Evolutionary conservation across 768 basidiomycete species (phyloP).

Genomic region (Termitomyces sp.): DNA sequence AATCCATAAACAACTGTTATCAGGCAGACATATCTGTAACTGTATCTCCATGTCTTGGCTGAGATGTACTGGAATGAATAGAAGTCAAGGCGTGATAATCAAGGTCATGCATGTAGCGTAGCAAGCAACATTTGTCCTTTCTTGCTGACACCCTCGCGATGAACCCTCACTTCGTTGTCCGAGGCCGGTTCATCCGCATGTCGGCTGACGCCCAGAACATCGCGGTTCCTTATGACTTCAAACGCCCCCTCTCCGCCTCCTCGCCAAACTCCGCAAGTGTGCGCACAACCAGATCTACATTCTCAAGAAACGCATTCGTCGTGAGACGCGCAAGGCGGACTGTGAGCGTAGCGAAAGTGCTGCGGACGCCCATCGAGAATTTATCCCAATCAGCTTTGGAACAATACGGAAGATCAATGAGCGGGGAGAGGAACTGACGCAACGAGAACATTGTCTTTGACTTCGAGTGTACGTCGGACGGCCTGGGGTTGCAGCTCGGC

Average conservation of each 20-base stretch:
- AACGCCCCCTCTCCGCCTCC: slow-evolving; percentile 37
- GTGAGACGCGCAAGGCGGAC: slow-evolving; percentile 81
- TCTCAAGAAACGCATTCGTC: slow-evolving; percentile 84
- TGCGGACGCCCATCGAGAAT: slow-evolving; percentile 19
- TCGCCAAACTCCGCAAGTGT: slow-evolving; percentile 79
- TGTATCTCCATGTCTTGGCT: too few relatives aligned
- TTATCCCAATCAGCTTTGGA: too few relatives aligned
- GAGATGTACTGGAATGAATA: too few relatives aligned
- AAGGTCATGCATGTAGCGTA: too few relatives aligned
- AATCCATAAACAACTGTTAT: neutral
- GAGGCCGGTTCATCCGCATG: too few relatives aligned
- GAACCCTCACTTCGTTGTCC: too few relatives aligned
- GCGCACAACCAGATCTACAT: slow-evolving; percentile 77
- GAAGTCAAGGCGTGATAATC: too few relatives aligned
- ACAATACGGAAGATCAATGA: slow-evolving; percentile 4
- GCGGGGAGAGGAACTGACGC: slow-evolving; percentile 52
- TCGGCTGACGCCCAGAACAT: neutral
- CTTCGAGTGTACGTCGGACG: slow-evolving; percentile 64
- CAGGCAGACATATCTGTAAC: neutral
- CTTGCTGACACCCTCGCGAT: too few relatives aligned
- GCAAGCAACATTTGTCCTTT: too few relatives aligned
- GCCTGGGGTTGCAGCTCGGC: slow-evolving; percentile 75
- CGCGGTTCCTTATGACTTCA: neutral
- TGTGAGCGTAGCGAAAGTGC: slow-evolving; percentile 73
- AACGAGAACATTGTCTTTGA: slow-evolving; percentile 63